Base-by-base conservation (phyloP, 164 flowering plant genomes). In the Magnolia sinica region DNA sequence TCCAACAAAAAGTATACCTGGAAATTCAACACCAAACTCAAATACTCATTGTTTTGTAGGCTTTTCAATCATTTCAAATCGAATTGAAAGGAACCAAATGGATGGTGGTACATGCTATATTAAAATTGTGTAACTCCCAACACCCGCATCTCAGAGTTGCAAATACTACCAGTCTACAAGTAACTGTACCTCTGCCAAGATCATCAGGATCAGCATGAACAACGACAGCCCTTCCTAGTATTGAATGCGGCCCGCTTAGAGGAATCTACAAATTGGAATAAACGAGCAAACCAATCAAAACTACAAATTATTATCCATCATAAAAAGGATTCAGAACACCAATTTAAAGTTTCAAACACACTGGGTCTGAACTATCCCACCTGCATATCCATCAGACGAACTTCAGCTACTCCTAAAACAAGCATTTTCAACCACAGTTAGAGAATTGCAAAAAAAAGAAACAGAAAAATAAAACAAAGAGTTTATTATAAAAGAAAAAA, bases 131-230 rank as follows among this genome's bases (percentile, higher is more conserved):
- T 3, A 22, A 45, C 59, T 37, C 8, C 13, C 8, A 1, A 16
- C 2, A 10, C 13, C 31, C 16, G 74, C 24, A 9, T 1, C 51
- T 68, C 37, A 55, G 24, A 58, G 72, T 4, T 4, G 52, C 18
- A 51, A 29, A 64, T 73, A 0, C 5, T 9, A 52, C 29, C 4
- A 37, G 45, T 55, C 61, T 11, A 55, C 13, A 55, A 55, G 8
- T 49, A 49, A 52, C 11, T 76, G 76, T 81, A 92, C 98, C 98
- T 89, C 78, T 86, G 68, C 98, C 97, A 79, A 92, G 96, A 85
- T 94, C 98, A 84, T 94, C 98, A 24, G 88, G 91, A 85, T 91
- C 96, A 81, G 98, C 98, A 84, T 94, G 97, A 75, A 94, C 93
- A 77, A 94, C 97, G 73, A 92, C 95, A 68, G 98, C 98, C 82